These are phyloP conservation scores for Candida argentea DNA, from an alignment of 805 yeast species.

Conservation along the genomic window DNA sequence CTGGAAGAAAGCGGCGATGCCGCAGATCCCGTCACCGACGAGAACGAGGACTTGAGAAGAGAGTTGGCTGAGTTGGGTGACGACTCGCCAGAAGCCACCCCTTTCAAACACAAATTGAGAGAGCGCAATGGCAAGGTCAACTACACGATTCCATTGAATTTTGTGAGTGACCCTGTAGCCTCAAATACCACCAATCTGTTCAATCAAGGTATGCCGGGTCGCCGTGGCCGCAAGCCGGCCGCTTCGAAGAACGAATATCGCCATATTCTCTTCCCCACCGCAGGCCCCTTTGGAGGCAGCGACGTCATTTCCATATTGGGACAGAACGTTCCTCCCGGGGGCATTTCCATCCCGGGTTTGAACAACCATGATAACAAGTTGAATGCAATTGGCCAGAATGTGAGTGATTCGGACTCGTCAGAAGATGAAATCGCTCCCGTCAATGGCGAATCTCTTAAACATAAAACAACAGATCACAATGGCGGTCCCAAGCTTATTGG, in stretches of 20 bases:
- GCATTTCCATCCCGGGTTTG: conserved; percentile 27
- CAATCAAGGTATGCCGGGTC: conserved; percentile 17
- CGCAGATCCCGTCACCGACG: conserved; percentile 11
- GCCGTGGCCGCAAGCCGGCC: conserved; percentile 18
- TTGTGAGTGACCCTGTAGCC: too few species aligned
- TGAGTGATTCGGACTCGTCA: conserved; percentile 49
- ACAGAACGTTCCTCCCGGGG: conserved; percentile 45
- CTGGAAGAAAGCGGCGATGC: conserved; percentile 3
- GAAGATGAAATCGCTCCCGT: conserved; percentile 48
- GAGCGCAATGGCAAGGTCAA: conserved; percentile 53
- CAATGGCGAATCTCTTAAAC: conserved; percentile 28
- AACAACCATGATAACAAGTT: conserved; percentile 15
- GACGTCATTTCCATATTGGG: conserved; percentile 84
- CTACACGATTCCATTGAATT: conserved; percentile 70
- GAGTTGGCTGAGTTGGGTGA: conserved; percentile 60
- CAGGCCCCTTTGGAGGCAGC: conserved; percentile 97
- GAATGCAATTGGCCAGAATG: conserved; percentile 25
- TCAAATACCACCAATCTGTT: conserved; percentile 10
- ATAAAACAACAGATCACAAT: conserved; percentile 15
- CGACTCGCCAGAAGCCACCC: conserved; percentile 46
- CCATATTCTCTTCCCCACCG: conserved; percentile 79
- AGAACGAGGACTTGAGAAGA: conserved; percentile 38
- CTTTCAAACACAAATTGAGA: conserved; percentile 31
- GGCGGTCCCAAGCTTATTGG: conserved; percentile 20
- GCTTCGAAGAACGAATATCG: conserved; percentile 37